Base-by-base conservation (phyloP, 176 grass and related monocot species). In the Echinochloa phyllopogon region DNA sequence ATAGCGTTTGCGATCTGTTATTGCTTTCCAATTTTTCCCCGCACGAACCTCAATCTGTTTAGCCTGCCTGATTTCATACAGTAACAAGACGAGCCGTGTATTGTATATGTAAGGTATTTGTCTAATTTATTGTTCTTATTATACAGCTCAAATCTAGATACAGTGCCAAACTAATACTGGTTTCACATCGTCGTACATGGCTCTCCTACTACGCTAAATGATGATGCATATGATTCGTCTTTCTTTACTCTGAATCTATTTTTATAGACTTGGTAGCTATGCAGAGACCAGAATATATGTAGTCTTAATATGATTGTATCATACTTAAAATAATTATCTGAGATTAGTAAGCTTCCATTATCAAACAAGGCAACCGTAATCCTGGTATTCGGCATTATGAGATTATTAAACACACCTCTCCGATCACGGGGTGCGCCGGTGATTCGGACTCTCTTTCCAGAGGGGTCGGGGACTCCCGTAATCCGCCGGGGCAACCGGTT, bases 51-150 rank as follows among this genome's bases (percentile, higher is more conserved):
- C 42, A 44, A 8, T 18, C 5, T 44, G 65, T 20, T 71, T n/a
- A 13, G 59, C 6, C 16, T 13, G 44, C 24, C 77, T 76, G 17
- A 36, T 9, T 72, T 15, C 43, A 21, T 62, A 23, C 23, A 70
- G n/a, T 18, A n/a, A 45, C 4, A 51, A 39, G 18, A 13, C 56
- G 11, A 42, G 51, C 20, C 2, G 9, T 64, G 55, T 86, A 42
- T 56, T 56, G 38, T 82, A 72, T 10, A 65, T 82, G 65, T 33
- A 48, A 82, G 1, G 20, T n/a, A 24, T 55, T 41, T 44, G 11
- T 6, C 55, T 38, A 24, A 10, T 40, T 4, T 49, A 3, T 13
- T 21, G 10, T 47, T 36, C 1, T 65, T 65, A 65, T 65, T 65
- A 65, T 37, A 47, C 27, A 33, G 15, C 0, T 25, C 8, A 16